A percentile compares a stretch with the other conserved stretches of the same genome.
phyloP scores from a whole-genome alignment of 192 early-diverging fungal genomes.

The Backusella circina region DNA sequence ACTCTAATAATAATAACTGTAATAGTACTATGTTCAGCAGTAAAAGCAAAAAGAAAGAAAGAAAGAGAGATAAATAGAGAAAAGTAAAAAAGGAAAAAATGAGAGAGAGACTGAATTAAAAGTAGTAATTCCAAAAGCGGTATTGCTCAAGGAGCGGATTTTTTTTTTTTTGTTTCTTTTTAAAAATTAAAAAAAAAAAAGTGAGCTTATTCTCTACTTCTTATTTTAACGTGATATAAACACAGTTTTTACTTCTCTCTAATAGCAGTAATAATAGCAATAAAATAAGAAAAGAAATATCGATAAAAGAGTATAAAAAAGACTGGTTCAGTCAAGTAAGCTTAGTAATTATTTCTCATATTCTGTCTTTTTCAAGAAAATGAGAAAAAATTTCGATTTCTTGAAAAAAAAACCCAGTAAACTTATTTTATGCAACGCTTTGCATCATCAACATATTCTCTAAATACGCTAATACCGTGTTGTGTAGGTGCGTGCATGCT shows the following conservation, averaged over 20 bases:
- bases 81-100: neutral
- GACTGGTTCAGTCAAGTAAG: neutral
- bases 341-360: neutral
- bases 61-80: neutral
- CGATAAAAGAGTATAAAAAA: neutral
- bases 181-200: neutral
- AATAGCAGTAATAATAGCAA: too few relatives aligned
- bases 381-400: too few relatives aligned
- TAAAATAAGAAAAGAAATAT: too few relatives aligned
- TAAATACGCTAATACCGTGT: neutral
- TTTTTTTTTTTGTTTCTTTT: neutral
- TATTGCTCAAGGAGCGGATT: neutral
- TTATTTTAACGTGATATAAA: neutral
- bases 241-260: neutral
- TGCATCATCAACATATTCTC: neutral
- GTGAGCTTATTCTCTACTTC: neutral
- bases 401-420: too few relatives aligned
- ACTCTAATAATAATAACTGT: too few relatives aligned
- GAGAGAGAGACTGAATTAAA: neutral
- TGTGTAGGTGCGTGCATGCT: neutral
- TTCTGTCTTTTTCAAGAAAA: too few relatives aligned
- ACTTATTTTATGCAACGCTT: neutral
- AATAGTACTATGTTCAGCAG: too few relatives aligned
- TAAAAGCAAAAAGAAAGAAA: neutral
- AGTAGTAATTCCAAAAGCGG: neutral